Evolutionary conservation across 148 eudicot species (phyloP), one percentile per base, ranked within the genome.

Genomic region (Fallopia convolvulus): DNA sequence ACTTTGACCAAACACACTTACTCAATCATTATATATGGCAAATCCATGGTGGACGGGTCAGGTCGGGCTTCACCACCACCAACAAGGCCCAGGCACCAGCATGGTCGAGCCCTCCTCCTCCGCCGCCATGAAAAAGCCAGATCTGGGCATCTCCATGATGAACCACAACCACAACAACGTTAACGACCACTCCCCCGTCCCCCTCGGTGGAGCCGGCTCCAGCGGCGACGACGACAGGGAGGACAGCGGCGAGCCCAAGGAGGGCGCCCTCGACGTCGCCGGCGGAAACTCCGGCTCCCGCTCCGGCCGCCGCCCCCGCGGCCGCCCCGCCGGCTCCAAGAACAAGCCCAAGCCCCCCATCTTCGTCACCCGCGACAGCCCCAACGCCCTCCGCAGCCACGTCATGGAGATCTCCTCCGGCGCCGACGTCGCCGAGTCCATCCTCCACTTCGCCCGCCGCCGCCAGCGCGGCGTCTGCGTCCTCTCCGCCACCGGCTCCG

Each of bases 301-400:
- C 72, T 68, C 53, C 32, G 75, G 74, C 36, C 70, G 77, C 4
- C 68, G 77, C 32, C 77, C 77, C 0, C 60, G 77, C 0, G 77
- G 77, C 26, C 77, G 77, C 11, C 77, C 77, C 1, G 44, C 77
- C 13, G 77, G 77, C 2, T 75, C 77, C 30, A 75, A 56, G 47
- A 75, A 75, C 70, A 75, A 75, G 68, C 77, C 77, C 13, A 75
- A 75, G 68, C 77, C 77, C 2, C 77, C 77, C 9, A 75, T 75
- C 77, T 75, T 53, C 49, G 47, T 75, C 33, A 75, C 77, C 18
- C 42, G 77, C 4, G 77, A 75, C 68, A 75, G 77, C 68, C 77
- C 77, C 68, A 75, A 75, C 77, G 68, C 70, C 70, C 77, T 75
- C 50, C 68, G 77, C 6, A 55, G 70, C 77, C 77, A 75, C 49